These are phyloP conservation scores for Penicillium herquei DNA, from an alignment of 495 filamentous ascomycete species.

Conservation along the genomic window DNA sequence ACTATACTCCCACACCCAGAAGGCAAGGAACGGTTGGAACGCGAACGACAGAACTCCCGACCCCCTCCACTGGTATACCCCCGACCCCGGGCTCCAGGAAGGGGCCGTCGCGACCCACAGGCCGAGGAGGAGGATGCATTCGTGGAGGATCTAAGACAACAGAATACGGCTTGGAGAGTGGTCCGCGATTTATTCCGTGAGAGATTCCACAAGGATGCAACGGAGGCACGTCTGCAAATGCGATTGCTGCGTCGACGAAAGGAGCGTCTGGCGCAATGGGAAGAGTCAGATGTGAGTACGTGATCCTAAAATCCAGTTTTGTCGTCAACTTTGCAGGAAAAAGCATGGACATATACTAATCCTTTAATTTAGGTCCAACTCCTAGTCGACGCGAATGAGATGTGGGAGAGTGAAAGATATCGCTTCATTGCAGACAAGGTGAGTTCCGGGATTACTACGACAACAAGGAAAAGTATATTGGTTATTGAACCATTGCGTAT, in stretches of 20 bases:
- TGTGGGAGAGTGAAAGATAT: constrained; percentile 52
- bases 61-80: constrained; percentile 21
- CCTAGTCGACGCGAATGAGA: constrained; percentile 45
- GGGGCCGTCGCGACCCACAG: constrained; percentile 44
- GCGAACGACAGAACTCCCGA: constrained; percentile 30
- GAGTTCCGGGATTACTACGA: constrained; percentile 5
- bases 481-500: no score
- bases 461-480: not conserved
- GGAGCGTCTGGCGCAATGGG: constrained; percentile 60
- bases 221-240: constrained; percentile 73
- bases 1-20: constrained; percentile 43
- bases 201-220: constrained; percentile 60
- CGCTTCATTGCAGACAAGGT: constrained; percentile 53
- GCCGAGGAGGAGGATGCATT: constrained; percentile 67
- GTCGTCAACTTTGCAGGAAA: no score
- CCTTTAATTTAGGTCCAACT: constrained; percentile 37
- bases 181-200: constrained; percentile 63
- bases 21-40: constrained; percentile 36
- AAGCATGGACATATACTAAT: no score
- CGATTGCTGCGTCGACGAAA: constrained; percentile 65
- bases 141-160: constrained; percentile 64
- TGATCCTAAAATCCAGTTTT: constrained; percentile 12
- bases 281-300: constrained; percentile 63
- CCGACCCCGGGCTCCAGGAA: constrained; percentile 40
- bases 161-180: constrained; percentile 67